Evolutionary conservation across 768 basidiomycete species (phyloP).

Genomic region (Solioccasus polychromus): DNA sequence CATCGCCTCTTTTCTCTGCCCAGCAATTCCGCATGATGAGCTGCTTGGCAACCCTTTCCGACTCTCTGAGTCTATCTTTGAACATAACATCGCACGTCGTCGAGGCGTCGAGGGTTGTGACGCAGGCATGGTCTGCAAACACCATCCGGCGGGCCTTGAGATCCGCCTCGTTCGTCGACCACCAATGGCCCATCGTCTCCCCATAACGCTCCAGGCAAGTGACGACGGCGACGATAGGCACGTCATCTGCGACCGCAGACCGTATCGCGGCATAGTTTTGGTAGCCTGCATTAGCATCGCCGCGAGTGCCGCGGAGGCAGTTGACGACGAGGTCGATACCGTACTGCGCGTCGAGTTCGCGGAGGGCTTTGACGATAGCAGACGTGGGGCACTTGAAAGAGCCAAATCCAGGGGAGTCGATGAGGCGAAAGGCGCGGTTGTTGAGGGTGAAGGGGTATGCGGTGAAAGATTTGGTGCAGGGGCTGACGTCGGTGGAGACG

Average conservation of each 20-base stretch:
- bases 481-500: constrained; percentile 28
- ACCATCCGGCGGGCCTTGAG: constrained; percentile 34
- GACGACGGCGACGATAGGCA: constrained; percentile 30
- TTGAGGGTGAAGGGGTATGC: constrained; percentile 26
- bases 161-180: constrained; percentile 34
- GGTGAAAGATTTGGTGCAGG: constrained; percentile 25
- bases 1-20: constrained; percentile 22
- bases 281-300: constrained; percentile 27
- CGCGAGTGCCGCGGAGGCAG: constrained; percentile 26
- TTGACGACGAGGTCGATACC: constrained; percentile 29
- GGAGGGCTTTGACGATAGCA: constrained; percentile 23
- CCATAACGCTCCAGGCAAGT: constrained; percentile 31
- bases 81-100: constrained; percentile 14
- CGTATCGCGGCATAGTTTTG: constrained; percentile 28
- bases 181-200: constrained; percentile 38
- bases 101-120: constrained; percentile 32
- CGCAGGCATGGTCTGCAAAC: constrained; percentile 38
- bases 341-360: constrained; percentile 26
- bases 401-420: constrained; percentile 29
- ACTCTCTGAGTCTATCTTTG: constrained; percentile 24
- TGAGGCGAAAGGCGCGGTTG: constrained; percentile 27
- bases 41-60: constrained; percentile 19
- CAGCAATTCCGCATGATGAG: constrained; percentile 28
- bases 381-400: constrained; percentile 26
- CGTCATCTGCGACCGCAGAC: constrained; percentile 29